Conservation (phyloP, 2,329 filamentous ascomycete species). For the Alternaria alternata region DNA sequence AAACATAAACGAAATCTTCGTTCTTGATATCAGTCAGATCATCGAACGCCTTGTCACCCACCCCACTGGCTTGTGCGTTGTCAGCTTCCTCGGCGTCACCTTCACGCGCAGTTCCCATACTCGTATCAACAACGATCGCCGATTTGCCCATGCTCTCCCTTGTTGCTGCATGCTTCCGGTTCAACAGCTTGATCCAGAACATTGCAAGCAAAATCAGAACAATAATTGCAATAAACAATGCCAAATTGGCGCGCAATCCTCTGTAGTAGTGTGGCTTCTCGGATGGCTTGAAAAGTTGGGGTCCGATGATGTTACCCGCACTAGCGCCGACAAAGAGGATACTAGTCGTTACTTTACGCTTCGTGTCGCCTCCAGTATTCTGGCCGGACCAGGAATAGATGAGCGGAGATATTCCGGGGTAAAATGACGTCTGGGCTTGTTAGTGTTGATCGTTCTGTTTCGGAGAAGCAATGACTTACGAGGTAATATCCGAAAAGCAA, state of each 20-base stretch:
- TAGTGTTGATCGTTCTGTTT: background rate
- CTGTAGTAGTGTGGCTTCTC: conserved; percentile 66
- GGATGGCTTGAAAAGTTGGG: conserved; percentile 68
- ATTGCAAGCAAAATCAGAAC: conserved; percentile 58
- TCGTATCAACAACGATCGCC: conserved; percentile 65
- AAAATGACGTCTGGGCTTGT: conserved; percentile 59
- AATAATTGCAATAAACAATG: conserved; percentile 37
- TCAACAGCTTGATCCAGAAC: conserved; percentile 62
- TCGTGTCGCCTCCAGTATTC: conserved; percentile 74
- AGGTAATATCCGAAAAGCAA: conserved; percentile 67
- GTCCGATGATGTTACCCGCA: conserved; percentile 72
- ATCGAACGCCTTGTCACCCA: conserved; percentile 62
- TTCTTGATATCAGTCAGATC: conserved; percentile 69
- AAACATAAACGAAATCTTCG: conserved; percentile 69
- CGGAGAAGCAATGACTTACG: background rate
- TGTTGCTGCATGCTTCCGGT: conserved; percentile 62
- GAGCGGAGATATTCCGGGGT: conserved; percentile 67
- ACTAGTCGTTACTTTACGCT: conserved; percentile 71
- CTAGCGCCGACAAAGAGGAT: conserved; percentile 72
- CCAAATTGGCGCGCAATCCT: conserved; percentile 67
- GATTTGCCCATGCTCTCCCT: conserved; percentile 68
- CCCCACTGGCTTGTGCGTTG: conserved; percentile 32
- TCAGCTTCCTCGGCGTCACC: conserved; percentile 42
- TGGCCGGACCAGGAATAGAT: conserved; percentile 69
- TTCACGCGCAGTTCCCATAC: conserved; percentile 62